Conservation (phyloP, 768 basidiomycete species). For the Dentipellis sp. region DNA sequence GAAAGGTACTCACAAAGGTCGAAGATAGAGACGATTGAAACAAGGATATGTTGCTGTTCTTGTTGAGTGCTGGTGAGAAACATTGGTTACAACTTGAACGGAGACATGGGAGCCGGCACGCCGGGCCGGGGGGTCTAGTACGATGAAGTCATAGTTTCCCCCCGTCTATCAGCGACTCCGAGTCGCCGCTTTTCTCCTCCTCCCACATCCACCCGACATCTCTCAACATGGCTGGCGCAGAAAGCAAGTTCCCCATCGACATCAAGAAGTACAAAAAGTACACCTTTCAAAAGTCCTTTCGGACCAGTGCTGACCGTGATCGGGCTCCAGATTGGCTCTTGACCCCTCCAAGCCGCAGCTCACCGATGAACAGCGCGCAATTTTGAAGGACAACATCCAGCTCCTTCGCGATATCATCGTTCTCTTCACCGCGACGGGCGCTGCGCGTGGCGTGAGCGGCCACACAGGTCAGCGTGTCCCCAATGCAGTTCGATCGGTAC, state of each 20-base stretch:
- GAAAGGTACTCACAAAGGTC: neutral
- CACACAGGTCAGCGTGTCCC: conserved; percentile 50
- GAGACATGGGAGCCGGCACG: neutral
- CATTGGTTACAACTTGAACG: no score
- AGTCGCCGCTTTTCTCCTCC: neutral
- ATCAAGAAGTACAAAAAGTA: conserved; percentile 12
- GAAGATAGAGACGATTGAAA: neutral
- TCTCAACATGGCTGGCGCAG: conserved; percentile 8
- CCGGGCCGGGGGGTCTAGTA: neutral
- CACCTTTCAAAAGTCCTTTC: neutral
- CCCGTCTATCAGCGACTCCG: neutral
- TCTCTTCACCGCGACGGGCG: conserved; percentile 78
- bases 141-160: neutral
- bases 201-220: neutral
- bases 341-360: conserved; percentile 62
- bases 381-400: conserved; percentile 62
- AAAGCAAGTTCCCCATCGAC: conserved; percentile 12
- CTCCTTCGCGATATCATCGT: conserved; percentile 80
- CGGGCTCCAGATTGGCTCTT: conserved; percentile 47
- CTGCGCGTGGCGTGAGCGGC: conserved; percentile 79
- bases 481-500: neutral
- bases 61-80: no score
- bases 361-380: conserved; percentile 48
- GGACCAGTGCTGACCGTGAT: neutral
- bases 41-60: neutral